These are phyloP conservation scores for Cladophialophora psammophila DNA, from an alignment of 2,329 filamentous ascomycete species.

Conservation along the genomic window DNA sequence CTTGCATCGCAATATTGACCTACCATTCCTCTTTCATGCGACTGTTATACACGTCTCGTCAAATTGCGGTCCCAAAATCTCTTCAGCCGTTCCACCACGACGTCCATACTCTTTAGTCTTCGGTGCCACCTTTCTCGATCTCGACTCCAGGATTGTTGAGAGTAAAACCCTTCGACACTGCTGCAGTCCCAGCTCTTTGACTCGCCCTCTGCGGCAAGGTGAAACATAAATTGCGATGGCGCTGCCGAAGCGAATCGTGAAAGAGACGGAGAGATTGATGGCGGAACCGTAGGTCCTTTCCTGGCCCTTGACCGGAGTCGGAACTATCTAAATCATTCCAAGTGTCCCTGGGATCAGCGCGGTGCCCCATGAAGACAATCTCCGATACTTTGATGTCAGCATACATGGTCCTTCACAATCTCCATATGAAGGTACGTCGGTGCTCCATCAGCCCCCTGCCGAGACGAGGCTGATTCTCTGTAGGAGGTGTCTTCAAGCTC, in stretches of 20 bases:
- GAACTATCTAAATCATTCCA: conserved; percentile 28
- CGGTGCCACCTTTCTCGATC: not conserved
- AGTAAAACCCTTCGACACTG: conserved; percentile 3
- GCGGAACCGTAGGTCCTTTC: conserved; percentile 79
- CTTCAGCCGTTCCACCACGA: not conserved
- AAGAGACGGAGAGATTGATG: conserved; percentile 97
- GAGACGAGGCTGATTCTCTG: conserved; percentile 17
- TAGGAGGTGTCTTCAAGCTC: conserved; percentile 89
- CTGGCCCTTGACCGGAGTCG: not conserved
- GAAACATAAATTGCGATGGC: conserved; percentile 55
- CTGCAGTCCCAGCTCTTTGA: not conserved
- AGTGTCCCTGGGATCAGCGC: conserved; percentile 97
- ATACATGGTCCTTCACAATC: conserved; percentile 92
- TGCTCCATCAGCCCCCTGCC: not conserved
- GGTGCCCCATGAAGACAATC: conserved; percentile 93
- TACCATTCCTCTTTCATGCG: not conserved
- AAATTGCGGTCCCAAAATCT: not conserved
- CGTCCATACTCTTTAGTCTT: not conserved
- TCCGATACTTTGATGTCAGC: conserved; percentile 97
- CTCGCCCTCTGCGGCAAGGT: conserved; percentile 17
- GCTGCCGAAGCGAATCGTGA: conserved; percentile 94
- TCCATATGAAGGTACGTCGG: conserved; percentile 82
- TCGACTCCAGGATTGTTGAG: not conserved
- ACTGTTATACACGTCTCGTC: not conserved
- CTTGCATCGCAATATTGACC: not conserved